phyloP scores from a whole-genome alignment of 495 filamentous ascomycete species.

The Cenococcum geophilum region DNA sequence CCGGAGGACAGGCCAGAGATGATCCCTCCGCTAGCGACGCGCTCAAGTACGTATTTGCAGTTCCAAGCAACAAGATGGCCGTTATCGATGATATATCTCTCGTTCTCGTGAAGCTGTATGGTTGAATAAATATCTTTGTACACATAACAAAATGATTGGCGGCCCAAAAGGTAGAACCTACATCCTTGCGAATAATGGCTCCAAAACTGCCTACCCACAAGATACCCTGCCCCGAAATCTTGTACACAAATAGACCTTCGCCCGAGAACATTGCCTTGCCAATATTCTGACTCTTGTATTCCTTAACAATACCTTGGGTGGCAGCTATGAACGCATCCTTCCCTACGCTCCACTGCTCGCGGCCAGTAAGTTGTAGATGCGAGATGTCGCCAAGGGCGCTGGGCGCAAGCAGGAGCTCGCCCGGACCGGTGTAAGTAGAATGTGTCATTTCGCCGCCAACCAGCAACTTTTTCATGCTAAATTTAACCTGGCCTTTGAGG shows the following conservation, averaged over 20 bases:
- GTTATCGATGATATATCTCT: constrained; percentile 90
- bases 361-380: constrained; percentile 61
- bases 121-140: neutral
- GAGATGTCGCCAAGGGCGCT: constrained; percentile 79
- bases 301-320: constrained; percentile 72
- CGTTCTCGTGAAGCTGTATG: constrained; percentile 60
- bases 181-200: constrained; percentile 92
- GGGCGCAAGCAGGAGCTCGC: constrained; percentile 81
- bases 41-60: constrained; percentile 83
- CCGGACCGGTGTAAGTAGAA: constrained; percentile 83
- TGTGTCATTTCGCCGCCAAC: constrained; percentile 72
- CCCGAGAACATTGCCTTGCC: constrained; percentile 89
- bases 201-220: constrained; percentile 89
- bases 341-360: constrained; percentile 73
- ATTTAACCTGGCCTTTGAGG: constrained; percentile 71
- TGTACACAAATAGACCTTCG: constrained; percentile 88
- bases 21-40: constrained; percentile 82
- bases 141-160: neutral
- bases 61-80: constrained; percentile 97
- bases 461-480: constrained; percentile 78
- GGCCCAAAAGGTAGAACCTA: constrained; percentile 44
- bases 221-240: constrained; percentile 70
- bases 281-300: constrained; percentile 82
- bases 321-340: constrained; percentile 71
- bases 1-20: constrained; percentile 69